Percentiles rank a stretch among this genome's conserved stretches.
These are phyloP conservation scores for Erigeron canadensis DNA, from an alignment of 129 eudicot genomes.

Conservation along the genomic window DNA sequence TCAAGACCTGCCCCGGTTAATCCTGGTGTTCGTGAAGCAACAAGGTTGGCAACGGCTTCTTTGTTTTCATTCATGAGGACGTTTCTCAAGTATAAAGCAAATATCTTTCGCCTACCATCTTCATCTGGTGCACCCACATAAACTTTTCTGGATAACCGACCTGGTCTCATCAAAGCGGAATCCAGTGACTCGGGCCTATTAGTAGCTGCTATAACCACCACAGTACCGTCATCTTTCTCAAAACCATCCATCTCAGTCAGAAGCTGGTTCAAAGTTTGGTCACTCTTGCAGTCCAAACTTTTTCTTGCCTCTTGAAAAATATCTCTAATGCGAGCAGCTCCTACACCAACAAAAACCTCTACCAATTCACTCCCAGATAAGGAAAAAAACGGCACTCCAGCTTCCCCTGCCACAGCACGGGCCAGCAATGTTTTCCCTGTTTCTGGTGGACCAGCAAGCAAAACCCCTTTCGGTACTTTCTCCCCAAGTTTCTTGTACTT, in stretches of 20 bases:
- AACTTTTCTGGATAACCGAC: slow-evolving; percentile 51
- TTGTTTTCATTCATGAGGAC: slow-evolving; percentile 43
- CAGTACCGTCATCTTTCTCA: slow-evolving; percentile 34
- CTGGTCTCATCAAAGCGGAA: slow-evolving; percentile 46
- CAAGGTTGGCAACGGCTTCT: slow-evolving; percentile 36
- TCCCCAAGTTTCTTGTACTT: slow-evolving; percentile 41
- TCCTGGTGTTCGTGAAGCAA: slow-evolving; percentile 41
- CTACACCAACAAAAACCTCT: slow-evolving; percentile 29
- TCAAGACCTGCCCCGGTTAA: slow-evolving; percentile 55
- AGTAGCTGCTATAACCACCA: slow-evolving; percentile 49
- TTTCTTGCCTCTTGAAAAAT: slow-evolving; percentile 45
- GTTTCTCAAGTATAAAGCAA: slow-evolving; percentile 37
- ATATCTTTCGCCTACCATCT: slow-evolving; percentile 40
- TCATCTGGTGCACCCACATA: slow-evolving; percentile 51
- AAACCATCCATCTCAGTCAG: slow-evolving; percentile 56
- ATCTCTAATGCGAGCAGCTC: slow-evolving; percentile 41
- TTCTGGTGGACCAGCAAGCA: slow-evolving; percentile 53
- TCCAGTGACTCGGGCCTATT: slow-evolving; percentile 49
- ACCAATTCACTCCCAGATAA: slow-evolving; percentile 33
- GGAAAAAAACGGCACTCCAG: slow-evolving; percentile 27
- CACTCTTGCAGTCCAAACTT: slow-evolving; percentile 53
- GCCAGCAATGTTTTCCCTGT: slow-evolving; percentile 48
- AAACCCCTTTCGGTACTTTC: slow-evolving; percentile 31
- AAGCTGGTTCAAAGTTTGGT: slow-evolving; percentile 56
- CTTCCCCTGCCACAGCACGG: slow-evolving; percentile 47